Base-by-base conservation (phyloP, 257 asterid species). In the Petrea volubilis region DNA sequence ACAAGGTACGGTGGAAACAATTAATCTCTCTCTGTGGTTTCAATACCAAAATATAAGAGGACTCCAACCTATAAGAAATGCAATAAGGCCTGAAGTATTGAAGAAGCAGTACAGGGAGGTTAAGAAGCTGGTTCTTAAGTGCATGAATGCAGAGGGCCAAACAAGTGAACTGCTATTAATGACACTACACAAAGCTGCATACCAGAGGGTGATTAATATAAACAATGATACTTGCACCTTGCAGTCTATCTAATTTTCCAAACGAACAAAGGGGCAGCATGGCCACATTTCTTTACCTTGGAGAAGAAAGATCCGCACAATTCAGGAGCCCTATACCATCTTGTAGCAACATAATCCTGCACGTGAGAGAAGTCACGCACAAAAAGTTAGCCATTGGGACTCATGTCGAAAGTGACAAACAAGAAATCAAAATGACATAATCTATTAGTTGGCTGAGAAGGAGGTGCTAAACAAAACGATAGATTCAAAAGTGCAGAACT, bases 261-360 rank as follows among this genome's bases (percentile, higher is more conserved):
- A 50, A 64, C 31, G 18, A 43, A 64, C 8, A 76, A 76, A 51
- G 75, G 77, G 31, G 68, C 31, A 14, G 28, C 61, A 46, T 33
- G 25, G 69, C 34, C 28, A 71, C 38, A 57, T 28, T 76, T 23
- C 38, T 29, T 74, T 80, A 93, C 99, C 97, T 91, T 94, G 55
- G 97, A 91, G 80, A 86, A 91, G 81, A 94, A 94, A 66, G 99
- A 94, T 71, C 97, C 99, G 46, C 97, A 93, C 76, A 93, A 80
- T 82, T 91, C 98, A n/a, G 98, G 98, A 71, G 98, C 98, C 77
- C 98, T 85, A 64, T 91, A 93, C 97, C 97, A 93, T 82, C 98
- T 91, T 61, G 98, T 93, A 74, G 97, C 98, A 83, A 93, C 95
- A 77, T 94, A 94, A 83, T 94, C 99, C 99, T 94, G 90, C 72